Evolutionary conservation across 139 green algal species (phyloP).

Genomic region (Micractinium sp.): DNA sequence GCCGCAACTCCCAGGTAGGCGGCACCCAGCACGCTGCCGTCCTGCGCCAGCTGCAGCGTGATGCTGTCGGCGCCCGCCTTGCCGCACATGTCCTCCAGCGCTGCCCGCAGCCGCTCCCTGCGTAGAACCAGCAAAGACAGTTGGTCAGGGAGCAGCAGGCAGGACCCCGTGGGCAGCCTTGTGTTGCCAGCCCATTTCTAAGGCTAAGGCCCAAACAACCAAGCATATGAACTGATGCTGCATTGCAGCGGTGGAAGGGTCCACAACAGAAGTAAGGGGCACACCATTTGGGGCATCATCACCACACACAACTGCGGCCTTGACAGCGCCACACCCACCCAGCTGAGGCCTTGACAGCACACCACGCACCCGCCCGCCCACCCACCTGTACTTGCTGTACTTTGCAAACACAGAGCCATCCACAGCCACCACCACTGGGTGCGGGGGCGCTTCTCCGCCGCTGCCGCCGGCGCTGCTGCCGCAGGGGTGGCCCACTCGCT

Average conservation of each 20-base stretch:
- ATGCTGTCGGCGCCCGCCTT: conserved; percentile 30
- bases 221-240: too few species aligned
- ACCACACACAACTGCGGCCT: too few species aligned
- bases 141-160: too few species aligned
- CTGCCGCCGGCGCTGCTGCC: conserved; percentile 32
- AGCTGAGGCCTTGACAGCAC: neutral
- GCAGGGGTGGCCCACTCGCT: conserved; percentile 34
- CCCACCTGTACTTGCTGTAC: conserved; percentile 56
- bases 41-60: conserved; percentile 24
- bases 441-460: neutral
- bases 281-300: too few species aligned
- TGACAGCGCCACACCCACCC: neutral
- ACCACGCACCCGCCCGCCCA: neutral
- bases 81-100: conserved; percentile 38
- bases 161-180: too few species aligned
- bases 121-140: neutral
- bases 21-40: conserved; percentile 40
- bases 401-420: conserved; percentile 75
- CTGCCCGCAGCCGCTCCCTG: conserved; percentile 42
- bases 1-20: conserved; percentile 36
- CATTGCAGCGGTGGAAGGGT: neutral
- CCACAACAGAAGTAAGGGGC: neutral
- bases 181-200: too few species aligned
- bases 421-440: conserved; percentile 59
- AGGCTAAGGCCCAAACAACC: too few species aligned